Base-by-base conservation (phyloP, 2,329 filamentous ascomycete genomes). In the Dothideomycetes sp. region DNA sequence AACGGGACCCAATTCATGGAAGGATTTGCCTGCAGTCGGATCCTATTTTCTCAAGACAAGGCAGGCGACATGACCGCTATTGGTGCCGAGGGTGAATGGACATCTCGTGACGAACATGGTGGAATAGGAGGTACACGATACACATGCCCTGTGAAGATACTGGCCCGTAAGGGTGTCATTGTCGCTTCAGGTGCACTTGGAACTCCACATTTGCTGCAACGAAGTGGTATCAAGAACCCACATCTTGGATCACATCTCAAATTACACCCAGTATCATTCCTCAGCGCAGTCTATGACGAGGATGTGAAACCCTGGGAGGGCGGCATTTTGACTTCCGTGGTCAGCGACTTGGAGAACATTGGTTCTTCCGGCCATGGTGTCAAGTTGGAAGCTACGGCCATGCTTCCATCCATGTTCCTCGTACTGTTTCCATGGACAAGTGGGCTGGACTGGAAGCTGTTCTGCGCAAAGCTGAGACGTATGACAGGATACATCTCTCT, bases 231-330 rank as follows among this genome's bases (percentile, higher is more conserved):
- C 36, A 79, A 73, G 65, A 94, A 94, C 55, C 70, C 70, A 3
- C 79, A 94, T 41, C 81, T 95, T 46, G 89, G 89, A 18, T 73
- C 71, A 5, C 84, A 95, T 51, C 73, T 95, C 3, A 70, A 91
- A 51, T 60, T 94, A 1, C 89, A 96, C 53, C 89, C 87, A 1
- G 79, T 78, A 52, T 53, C 55, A 3, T 46, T 72, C 37, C 47
- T 70, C 9, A 65, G 60, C 24, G 82, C 73, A 2, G 67, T 79
- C n/a, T 87, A 81, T 58, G 68, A 81, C 22, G 70, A 86, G 43
- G 78, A 83, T 27, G 70, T 79, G 15, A 72, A 69, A n/a, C 62
- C 59, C 2, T 68, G 70, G 70, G 68, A 78, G 70, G 81, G 86
- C 12, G 73, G 78, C 2, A 88, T 88, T 49, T 74, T 95, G 43